Conservation (phyloP, 148 eudicot species). For the Gaultheria prostrata region DNA sequence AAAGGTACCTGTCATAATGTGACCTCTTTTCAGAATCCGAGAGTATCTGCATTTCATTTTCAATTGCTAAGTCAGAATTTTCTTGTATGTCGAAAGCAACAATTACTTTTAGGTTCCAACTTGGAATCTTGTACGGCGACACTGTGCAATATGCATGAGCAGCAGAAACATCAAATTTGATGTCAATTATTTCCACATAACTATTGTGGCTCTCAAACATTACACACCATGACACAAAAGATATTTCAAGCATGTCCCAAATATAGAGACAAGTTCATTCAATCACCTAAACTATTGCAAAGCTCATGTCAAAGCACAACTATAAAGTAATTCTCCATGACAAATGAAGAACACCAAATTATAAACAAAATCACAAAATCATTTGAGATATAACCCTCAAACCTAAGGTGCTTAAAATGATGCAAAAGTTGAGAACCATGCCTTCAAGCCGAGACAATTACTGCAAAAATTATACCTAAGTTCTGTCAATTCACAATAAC, state of each 20-base stretch:
- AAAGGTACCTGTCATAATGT: conserved; percentile 69
- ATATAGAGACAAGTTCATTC: not conserved
- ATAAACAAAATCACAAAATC: not conserved
- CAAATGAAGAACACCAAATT: not conserved
- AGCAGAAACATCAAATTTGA: not conserved
- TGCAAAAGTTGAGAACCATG: not conserved
- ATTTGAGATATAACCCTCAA: not conserved
- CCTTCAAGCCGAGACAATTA: not conserved
- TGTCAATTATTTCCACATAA: not conserved
- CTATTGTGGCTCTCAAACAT: not conserved
- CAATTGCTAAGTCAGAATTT: conserved; percentile 5
- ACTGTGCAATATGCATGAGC: not conserved
- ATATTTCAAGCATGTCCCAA: not conserved
- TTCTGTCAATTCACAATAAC: not conserved
- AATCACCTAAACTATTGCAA: not conserved
- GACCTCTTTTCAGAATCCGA: conserved; percentile 76
- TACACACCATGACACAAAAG: not conserved
- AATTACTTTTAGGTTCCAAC: conserved; percentile 1
- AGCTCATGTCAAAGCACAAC: not conserved
- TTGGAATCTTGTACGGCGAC: not conserved
- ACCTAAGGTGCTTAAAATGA: not conserved
- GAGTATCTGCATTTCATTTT: conserved; percentile 63
- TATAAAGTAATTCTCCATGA: not conserved
- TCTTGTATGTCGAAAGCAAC: not conserved
- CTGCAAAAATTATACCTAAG: not conserved